Base-by-base conservation (phyloP, 2,329 filamentous ascomycete species). In the Fusarium sp. region DNA sequence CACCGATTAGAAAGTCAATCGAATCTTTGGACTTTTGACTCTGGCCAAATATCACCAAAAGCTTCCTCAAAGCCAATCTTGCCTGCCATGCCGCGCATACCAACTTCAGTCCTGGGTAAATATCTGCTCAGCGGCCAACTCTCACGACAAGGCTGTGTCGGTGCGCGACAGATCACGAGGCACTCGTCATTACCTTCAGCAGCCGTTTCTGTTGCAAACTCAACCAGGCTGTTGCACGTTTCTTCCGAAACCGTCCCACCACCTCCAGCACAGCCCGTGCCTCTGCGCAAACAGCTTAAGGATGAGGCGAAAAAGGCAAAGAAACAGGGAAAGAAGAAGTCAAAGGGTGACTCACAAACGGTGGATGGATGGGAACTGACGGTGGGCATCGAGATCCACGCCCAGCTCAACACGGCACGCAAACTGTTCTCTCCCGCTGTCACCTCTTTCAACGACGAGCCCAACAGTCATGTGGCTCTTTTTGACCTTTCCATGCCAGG, bases 321-420 rank as follows among this genome's bases (percentile, higher is more conserved):
- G 79, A 92, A 93, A 60, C 87, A 91, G 66, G 89, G 83, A 14
- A 84, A 85, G 67, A 87, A 86, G 72, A 85, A 86, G 71, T 83
- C 84, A 60, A 88, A 88, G 73, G 80, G 77, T 31, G 81, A 84
- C 39, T 82, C 79, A 2, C 89, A 91, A 80, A 87, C 85, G 20
- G 89, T 90, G 1, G 84, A 87, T 7, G 92, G 92, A 37, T 99
- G 97, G 97, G 94, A 98, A 82, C 86, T 98, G 79, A 98, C 96
- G 0, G 95, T 98, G 31, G 97, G 97, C 71, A 95, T 99, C 76
- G 97, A 99, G 85, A 97, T 99, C 74, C 97, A 99, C 81, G 97
- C 97, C 22, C 96, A 98, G 84, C 88, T 99, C 79, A 98, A 98
- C 83, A 97, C 95, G 0, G 88, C 90, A 6, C 88, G 89, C 79